Base-by-base conservation (phyloP, 371 early-diverging fungal species). In the Globomyces sp. region DNA sequence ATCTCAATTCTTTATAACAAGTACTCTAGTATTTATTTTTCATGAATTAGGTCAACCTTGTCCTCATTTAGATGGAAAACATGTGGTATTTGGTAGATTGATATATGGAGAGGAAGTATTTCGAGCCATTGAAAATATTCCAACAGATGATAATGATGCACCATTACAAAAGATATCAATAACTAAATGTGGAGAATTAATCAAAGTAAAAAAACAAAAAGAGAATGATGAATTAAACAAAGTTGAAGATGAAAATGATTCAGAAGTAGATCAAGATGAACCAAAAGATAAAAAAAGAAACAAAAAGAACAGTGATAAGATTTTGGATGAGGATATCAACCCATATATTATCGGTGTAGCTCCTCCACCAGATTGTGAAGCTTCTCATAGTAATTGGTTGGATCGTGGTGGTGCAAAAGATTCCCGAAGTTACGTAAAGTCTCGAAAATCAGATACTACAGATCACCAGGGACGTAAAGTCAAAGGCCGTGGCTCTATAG, bases 61-160 rank as follows among this genome's bases (percentile, higher is more conserved):
- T 51, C 62, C 86, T 40, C 81, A 81, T 63, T 59, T 81, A 50
- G 73, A 97, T 75, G 88, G 84, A 50, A 94, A 93, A 77, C 96
- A 95, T 67, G 95, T 95, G 34, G 92, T 98, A 1, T 96, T 95
- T 81, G 99, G 99, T 52, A 80, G 89, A 65, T 34, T 77, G 6
- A 67, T 80, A 11, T 66, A 68, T 4, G 80, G 77, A 4, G 51
- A 69, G 40, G 75, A 73, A 6, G 59, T 80, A n/a, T 68, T 76
- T 48, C 42, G 72, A 40, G 47, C 65, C 49, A 65, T 80, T 5
- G 77, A 80, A 58, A 51, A 50, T 8, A n/a, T 76, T n/a, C 63
- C 72, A 6, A 72, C 69, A 1, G 75, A 73, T 46, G 57, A 43
- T 59, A 69, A 71, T 44, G 73, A 72, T 52, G 62, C 58, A 8